phyloP scores from a whole-genome alignment of 768 basidiomycete species.

The Boletus subparvulus region DNA sequence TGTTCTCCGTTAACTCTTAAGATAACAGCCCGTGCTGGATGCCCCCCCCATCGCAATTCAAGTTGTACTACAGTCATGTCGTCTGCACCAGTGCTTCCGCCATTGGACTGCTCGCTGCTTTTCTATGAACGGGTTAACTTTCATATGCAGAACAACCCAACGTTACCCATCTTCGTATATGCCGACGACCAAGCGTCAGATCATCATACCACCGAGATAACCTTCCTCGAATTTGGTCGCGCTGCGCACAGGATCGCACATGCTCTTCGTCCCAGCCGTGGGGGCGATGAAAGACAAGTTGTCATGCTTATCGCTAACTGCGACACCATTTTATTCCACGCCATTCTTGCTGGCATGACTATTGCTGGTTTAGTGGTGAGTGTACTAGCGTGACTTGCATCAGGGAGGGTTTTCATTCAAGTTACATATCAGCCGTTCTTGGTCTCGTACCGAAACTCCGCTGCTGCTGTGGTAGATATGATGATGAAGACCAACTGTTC shows the following conservation, averaged over 20 bases:
- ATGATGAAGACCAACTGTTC: conserved; percentile 10
- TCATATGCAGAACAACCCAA: conserved; percentile 12
- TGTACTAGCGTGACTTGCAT: conserved; percentile 27
- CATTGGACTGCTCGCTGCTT: conserved; percentile 14
- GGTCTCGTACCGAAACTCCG: conserved; percentile 24
- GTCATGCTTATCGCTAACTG: conserved; percentile 33
- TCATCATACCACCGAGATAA: conserved; percentile 8
- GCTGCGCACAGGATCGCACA: conserved; percentile 34
- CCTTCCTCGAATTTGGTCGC: conserved; percentile 14
- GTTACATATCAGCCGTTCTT: conserved; percentile 26
- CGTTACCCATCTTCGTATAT: conserved; percentile 14
- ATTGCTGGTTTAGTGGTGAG: conserved; percentile 32
- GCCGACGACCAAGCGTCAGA: conserved; percentile 10
- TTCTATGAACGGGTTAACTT: conserved; percentile 21
- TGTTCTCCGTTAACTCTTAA: too few species aligned
- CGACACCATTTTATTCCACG: conserved; percentile 22
- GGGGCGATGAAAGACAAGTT: conserved; percentile 23
- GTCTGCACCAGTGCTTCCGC: conserved; percentile 8
- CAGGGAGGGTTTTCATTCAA: conserved; percentile 21
- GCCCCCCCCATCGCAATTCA: too few species aligned
- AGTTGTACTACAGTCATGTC: not conserved
- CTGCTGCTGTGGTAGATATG: conserved; percentile 5
- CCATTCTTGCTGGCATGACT: conserved; percentile 20
- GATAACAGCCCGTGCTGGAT: too few species aligned
- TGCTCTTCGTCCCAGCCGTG: conserved; percentile 11